Percentiles rank a stretch among this genome's conserved stretches.
phyloP scores from a whole-genome alignment of 345 rosid genomes.

The Populus alba region DNA sequence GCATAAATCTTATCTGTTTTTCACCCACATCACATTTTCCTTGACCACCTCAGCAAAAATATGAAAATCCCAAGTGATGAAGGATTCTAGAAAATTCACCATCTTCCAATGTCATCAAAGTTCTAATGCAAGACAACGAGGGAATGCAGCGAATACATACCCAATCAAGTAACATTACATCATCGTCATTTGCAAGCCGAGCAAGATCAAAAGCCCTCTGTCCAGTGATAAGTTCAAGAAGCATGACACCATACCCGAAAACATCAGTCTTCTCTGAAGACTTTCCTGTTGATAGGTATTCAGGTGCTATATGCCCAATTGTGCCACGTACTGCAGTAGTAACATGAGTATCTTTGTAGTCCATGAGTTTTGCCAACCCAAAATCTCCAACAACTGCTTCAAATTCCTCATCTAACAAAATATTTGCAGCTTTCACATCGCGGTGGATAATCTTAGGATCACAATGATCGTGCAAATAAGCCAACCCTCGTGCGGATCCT shows the following conservation, averaged over 20 bases:
- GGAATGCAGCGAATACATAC: constrained; percentile 37
- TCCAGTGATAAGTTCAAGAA: constrained; percentile 94
- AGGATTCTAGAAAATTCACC: background rate
- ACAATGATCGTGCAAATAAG: constrained; percentile 90
- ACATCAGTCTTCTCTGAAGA: constrained; percentile 98
- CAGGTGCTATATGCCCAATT: constrained; percentile 96
- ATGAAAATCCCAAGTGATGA: background rate
- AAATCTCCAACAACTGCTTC: constrained; percentile 98
- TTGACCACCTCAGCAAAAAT: background rate
- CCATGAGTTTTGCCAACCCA: constrained; percentile 91
- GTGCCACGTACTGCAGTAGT: constrained; percentile 97
- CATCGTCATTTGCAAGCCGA: constrained; percentile 91
- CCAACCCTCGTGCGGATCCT: constrained; percentile 89
- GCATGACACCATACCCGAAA: constrained; percentile 96
- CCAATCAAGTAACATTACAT: constrained; percentile 95
- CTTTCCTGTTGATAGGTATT: constrained; percentile 88
- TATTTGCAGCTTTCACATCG: constrained; percentile 94
- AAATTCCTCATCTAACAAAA: constrained; percentile 83
- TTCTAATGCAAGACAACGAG: background rate
- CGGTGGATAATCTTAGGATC: constrained; percentile 95
- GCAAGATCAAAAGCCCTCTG: constrained; percentile 94
- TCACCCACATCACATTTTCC: background rate
- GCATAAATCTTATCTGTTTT: background rate
- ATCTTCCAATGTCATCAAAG: background rate
- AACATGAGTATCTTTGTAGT: constrained; percentile 85